These are phyloP conservation scores for Corylus avellana DNA, from an alignment of 306 rosid genomes.

Conservation along the genomic window DNA sequence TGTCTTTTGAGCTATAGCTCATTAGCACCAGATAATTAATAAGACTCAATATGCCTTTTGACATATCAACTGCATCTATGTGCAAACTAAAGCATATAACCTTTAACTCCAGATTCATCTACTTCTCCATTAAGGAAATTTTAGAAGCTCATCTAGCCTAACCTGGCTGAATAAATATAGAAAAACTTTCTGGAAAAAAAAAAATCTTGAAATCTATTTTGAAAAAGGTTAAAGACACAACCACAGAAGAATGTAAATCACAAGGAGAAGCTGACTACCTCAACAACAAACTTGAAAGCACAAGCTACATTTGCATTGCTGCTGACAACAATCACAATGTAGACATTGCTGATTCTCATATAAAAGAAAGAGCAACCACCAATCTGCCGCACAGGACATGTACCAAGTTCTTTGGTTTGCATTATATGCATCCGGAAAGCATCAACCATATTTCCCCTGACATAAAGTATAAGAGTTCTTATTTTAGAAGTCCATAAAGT, in stretches of 20 bases:
- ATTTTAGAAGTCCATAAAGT: not conserved
- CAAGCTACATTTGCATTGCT: conserved; percentile 98
- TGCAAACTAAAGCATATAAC: not conserved
- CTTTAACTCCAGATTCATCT: not conserved
- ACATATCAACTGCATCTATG: not conserved
- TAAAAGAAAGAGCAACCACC: conserved; percentile 96
- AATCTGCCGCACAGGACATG: conserved; percentile 97
- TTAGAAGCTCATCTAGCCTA: conserved; percentile 1
- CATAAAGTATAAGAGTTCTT: conserved; percentile 8
- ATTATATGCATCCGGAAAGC: conserved; percentile 92
- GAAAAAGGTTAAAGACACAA: not conserved
- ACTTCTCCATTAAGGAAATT: not conserved
- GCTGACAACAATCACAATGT: conserved; percentile 96
- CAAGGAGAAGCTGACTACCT: conserved; percentile 54
- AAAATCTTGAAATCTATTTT: not conserved
- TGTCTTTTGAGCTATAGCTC: not conserved
- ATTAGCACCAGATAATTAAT: not conserved
- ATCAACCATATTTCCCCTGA: conserved; percentile 99
- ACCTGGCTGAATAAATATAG: not conserved
- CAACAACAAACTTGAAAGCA: conserved; percentile 96
- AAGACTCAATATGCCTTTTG: not conserved
- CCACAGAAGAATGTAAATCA: conserved; percentile 9
- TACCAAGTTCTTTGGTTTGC: conserved; percentile 98
- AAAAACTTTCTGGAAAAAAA: not conserved
- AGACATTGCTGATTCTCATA: conserved; percentile 96